Base-by-base conservation (phyloP, 805 yeast genomes). In the Schwanniomyces yamadae region DNA sequence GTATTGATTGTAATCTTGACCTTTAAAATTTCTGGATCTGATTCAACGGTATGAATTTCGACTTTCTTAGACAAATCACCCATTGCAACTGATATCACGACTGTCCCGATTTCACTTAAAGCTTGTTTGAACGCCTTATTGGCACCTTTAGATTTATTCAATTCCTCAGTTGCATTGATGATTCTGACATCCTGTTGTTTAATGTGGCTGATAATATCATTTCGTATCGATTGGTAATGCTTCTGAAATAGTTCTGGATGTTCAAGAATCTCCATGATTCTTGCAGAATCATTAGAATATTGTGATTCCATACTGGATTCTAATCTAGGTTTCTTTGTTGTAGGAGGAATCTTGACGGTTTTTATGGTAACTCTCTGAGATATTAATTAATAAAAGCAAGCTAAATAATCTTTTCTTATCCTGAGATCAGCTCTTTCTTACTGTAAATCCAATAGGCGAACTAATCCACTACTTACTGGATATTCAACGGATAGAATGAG, bases 61-160 rank as follows among this genome's bases (percentile, higher is more conserved):
- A 86, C 95, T 54, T 85, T 85, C 49, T 85, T 85, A 20, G 88
- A 78, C 49, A 87, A 69, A 53, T 87, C 95, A 33, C 96, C 96
- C 75, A 80, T 82, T 13, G 95, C 93, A 16, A 87, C 95, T 11
- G 91, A 85, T 25, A 84, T 82, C 14, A 87, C 90, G 14, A 87
- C 95, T 23, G 86, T 83, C 18, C 95, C 95, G 21, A 87, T 84
- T 50, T 87, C 95, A 38, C 78, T 73, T 22, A 84, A 62, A 4
- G 90, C 89, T 51, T 76, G 75, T 49, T 78, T 80, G 51, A 78
- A 80, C 4, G 89, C 90, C 38, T 77, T 72, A 57, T 84, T 84
- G 31, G 88, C 86, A n/a, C 59, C 54, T 38, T 54, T 55, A 16
- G 64, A 59, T 1, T 67, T 56, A 24, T 59, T 63, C 23, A 64